Percentiles rank a stretch among this genome's conserved stretches.
phyloP scores from a whole-genome alignment of 176 grass and related monocot genomes.

The Avena atlantica region DNA sequence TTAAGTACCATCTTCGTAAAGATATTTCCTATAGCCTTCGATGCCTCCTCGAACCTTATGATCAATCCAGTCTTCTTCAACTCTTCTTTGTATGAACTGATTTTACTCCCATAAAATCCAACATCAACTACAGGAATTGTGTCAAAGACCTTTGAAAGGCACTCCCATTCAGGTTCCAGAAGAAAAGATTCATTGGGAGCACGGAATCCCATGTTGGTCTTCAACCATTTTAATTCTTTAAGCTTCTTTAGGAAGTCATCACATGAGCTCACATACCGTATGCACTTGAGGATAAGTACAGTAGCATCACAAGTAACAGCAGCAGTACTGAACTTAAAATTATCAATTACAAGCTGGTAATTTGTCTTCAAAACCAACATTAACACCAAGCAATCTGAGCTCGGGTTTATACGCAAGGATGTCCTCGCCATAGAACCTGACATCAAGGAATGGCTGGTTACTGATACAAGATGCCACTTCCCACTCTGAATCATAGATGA shows the following conservation, averaged over 20 bases:
- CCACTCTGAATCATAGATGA: constrained; percentile 60
- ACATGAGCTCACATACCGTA: constrained; percentile 27
- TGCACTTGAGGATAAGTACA: constrained; percentile 62
- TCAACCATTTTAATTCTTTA: constrained; percentile 55
- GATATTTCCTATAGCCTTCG: constrained; percentile 35
- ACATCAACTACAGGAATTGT: constrained; percentile 57
- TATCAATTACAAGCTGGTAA: constrained; percentile 57
- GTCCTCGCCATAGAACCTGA: constrained; percentile 48
- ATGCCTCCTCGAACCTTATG: constrained; percentile 44
- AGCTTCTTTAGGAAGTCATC: constrained; percentile 48
- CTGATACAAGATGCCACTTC: constrained; percentile 43
- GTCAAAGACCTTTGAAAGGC: constrained; percentile 51
- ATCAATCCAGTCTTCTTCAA: constrained; percentile 54
- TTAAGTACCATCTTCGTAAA: constrained; percentile 41
- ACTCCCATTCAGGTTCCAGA: constrained; percentile 52
- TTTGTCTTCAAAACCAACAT: constrained; percentile 49
- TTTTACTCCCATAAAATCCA: constrained; percentile 53
- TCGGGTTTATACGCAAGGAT: constrained; percentile 55
- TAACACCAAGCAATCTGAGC: constrained; percentile 72
- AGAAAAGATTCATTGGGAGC: constrained; percentile 56
- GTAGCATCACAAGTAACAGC: constrained; percentile 49
- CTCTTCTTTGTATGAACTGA: constrained; percentile 55
- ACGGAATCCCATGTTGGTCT: constrained; percentile 67
- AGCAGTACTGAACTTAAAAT: constrained; percentile 58
- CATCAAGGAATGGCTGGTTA: constrained; percentile 67